phyloP scores from a whole-genome alignment of 176 grass and related monocot species.

The Eragrostis curvula region DNA sequence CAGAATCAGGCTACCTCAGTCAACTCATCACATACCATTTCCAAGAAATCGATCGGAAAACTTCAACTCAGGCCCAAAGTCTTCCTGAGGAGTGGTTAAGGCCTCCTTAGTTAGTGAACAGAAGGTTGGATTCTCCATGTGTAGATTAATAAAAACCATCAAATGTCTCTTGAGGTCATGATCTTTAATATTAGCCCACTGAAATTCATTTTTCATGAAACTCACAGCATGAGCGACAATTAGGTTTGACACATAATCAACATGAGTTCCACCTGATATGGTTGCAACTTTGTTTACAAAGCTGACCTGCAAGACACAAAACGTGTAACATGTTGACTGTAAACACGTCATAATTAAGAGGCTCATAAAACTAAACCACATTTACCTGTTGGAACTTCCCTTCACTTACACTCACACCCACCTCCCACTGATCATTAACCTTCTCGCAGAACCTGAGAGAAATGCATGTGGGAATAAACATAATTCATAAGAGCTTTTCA shows the following conservation, averaged over 20 bases:
- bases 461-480: background rate
- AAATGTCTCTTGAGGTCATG: slow-evolving; percentile 78
- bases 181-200: slow-evolving; percentile 79
- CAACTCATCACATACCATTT: too few relatives aligned
- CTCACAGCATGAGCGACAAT: slow-evolving; percentile 60
- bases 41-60: too few relatives aligned
- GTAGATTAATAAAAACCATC: slow-evolving; percentile 90
- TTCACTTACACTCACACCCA: slow-evolving; percentile 72
- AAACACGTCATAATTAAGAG: background rate
- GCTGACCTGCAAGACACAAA: slow-evolving; percentile 68
- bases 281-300: slow-evolving; percentile 88
- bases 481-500: background rate
- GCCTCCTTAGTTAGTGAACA: slow-evolving; percentile 96
- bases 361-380: background rate
- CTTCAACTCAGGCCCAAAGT: slow-evolving; percentile 50
- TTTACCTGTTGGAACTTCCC: slow-evolving; percentile 92
- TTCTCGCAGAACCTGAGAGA: slow-evolving; percentile 46
- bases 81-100: slow-evolving; percentile 79
- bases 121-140: slow-evolving; percentile 89
- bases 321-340: background rate
- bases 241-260: slow-evolving; percentile 83
- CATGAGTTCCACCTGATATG: slow-evolving; percentile 81
- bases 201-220: slow-evolving; percentile 80
- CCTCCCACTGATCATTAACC: slow-evolving; percentile 92
- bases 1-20: too few relatives aligned